Conservation (phyloP, 495 filamentous ascomycete genomes). For the Hyaloscypha finlandica region DNA sequence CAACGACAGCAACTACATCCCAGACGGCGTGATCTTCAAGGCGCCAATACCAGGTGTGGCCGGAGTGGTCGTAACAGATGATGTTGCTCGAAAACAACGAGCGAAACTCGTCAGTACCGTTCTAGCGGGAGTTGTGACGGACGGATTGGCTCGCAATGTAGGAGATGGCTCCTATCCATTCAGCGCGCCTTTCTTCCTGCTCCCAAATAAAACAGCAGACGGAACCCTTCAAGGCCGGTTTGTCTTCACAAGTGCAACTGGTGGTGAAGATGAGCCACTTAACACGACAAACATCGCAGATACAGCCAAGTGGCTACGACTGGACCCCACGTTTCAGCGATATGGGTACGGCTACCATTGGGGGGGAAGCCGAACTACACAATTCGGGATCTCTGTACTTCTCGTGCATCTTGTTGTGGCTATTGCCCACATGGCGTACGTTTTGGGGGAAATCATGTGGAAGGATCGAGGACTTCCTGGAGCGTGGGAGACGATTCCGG, state of each 20-base stretch:
- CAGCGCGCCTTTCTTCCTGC: conserved; percentile 11
- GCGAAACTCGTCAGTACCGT: conserved; percentile 15
- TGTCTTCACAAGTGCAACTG: not conserved
- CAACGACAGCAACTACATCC: not conserved
- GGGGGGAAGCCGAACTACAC: conserved; percentile 2
- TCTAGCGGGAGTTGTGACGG: conserved; percentile 5
- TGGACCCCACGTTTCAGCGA: conserved; percentile 1
- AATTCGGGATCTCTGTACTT: conserved; percentile 10
- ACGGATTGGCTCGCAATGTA: conserved; percentile 8
- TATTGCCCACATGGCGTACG: not conserved
- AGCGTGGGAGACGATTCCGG: conserved; percentile 6
- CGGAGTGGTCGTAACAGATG: not conserved
- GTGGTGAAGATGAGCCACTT: not conserved
- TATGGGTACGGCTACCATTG: conserved; percentile 11
- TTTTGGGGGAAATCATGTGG: not conserved
- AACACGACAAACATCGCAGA: conserved; percentile 10
- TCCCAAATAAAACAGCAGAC: conserved; percentile 5
- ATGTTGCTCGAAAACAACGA: not conserved
- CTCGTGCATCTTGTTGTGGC: conserved; percentile 2
- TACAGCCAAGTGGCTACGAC: not conserved
- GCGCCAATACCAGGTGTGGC: not conserved
- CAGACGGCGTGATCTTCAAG: conserved; percentile 7
- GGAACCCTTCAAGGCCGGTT: conserved; percentile 6
- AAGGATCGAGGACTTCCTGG: not conserved
- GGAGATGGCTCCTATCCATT: conserved; percentile 11